Conservation (phyloP, 2,329 filamentous ascomycete genomes). For the Zopfia rhizophila region DNA sequence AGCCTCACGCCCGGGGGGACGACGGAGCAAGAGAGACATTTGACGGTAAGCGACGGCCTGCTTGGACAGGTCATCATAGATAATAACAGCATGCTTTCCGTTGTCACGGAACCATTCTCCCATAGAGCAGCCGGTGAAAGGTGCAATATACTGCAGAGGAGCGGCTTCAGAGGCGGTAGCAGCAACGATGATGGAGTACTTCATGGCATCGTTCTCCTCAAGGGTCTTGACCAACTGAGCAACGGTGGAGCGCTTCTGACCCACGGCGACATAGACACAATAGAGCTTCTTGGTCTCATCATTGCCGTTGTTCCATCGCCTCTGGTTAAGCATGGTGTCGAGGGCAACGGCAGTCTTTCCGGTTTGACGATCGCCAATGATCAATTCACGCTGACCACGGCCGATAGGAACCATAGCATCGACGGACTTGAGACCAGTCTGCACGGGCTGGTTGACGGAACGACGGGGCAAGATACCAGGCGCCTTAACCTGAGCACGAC, state of each 20-base stretch:
- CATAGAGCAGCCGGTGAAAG: slow-evolving; percentile 77
- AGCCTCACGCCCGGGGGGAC: slow-evolving; percentile 98
- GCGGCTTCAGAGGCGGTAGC: slow-evolving; percentile 98
- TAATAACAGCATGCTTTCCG: slow-evolving; percentile 87
- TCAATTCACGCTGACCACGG: slow-evolving; percentile 99
- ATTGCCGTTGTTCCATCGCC: slow-evolving; percentile 88
- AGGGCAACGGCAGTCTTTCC: slow-evolving; percentile 99
- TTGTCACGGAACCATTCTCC: slow-evolving; percentile 81
- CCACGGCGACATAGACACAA: slow-evolving; percentile 98
- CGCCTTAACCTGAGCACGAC: slow-evolving; percentile 98
- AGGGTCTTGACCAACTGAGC: slow-evolving; percentile 99
- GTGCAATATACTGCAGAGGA: slow-evolving; percentile 91
- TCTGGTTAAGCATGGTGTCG: slow-evolving; percentile 99
- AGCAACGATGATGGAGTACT: slow-evolving; percentile 93
- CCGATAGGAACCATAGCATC: slow-evolving; percentile 99
- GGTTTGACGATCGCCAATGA: slow-evolving; percentile 99
- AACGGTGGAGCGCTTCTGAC: slow-evolving; percentile 99
- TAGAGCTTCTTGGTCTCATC: slow-evolving; percentile 99
- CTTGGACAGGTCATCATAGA: slow-evolving; percentile 97
- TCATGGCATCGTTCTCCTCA: slow-evolving; percentile 99
- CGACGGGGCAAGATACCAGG: slow-evolving; percentile 96
- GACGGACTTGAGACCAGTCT: slow-evolving; percentile 99
- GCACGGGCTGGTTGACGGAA: slow-evolving; percentile 98
- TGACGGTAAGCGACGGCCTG: slow-evolving; percentile 98
- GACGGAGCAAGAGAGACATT: slow-evolving; percentile 97